Conservation (phyloP, 805 yeast genomes). For the Pichia sporocuriosa region DNA sequence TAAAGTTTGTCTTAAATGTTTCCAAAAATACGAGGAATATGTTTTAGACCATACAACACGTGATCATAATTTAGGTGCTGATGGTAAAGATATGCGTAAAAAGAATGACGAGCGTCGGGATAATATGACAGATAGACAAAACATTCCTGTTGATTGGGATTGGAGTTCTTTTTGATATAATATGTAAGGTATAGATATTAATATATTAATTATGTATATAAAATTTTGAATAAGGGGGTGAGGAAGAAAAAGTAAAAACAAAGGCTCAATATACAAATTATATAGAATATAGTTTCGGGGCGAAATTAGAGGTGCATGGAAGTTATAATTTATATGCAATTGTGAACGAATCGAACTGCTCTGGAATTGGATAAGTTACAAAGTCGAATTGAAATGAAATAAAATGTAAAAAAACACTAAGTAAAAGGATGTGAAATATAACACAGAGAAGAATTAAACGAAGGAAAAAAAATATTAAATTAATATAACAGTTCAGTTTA, state of each 20-base stretch:
- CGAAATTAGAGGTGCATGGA: too few relatives aligned
- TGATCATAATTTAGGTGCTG: slow-evolving; percentile 23
- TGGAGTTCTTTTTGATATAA: slow-evolving; percentile 32
- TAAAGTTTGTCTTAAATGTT: slow-evolving; percentile 31
- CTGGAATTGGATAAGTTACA: too few relatives aligned
- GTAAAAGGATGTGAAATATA: too few relatives aligned
- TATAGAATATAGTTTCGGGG: too few relatives aligned
- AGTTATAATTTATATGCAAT: too few relatives aligned
- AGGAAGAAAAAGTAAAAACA: too few relatives aligned
- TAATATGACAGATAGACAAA: slow-evolving; percentile 8
- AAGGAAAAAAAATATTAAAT: background rate
- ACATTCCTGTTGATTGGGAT: slow-evolving; percentile 34
- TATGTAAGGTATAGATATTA: background rate
- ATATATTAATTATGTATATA: background rate
- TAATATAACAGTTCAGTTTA: background rate
- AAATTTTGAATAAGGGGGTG: too few relatives aligned
- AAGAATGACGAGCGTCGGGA: slow-evolving; percentile 16
- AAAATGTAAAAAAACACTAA: too few relatives aligned
- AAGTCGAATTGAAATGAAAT: too few relatives aligned
- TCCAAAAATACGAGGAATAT: slow-evolving; percentile 30
- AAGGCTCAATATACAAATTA: too few relatives aligned
- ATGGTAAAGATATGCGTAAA: slow-evolving; percentile 13
- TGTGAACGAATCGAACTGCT: too few relatives aligned
- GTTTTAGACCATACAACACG: slow-evolving; percentile 26
- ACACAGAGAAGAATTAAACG: background rate